These are phyloP conservation scores for Chlorella sp. DNA, from an alignment of 139 green algal species.

Conservation along the genomic window DNA sequence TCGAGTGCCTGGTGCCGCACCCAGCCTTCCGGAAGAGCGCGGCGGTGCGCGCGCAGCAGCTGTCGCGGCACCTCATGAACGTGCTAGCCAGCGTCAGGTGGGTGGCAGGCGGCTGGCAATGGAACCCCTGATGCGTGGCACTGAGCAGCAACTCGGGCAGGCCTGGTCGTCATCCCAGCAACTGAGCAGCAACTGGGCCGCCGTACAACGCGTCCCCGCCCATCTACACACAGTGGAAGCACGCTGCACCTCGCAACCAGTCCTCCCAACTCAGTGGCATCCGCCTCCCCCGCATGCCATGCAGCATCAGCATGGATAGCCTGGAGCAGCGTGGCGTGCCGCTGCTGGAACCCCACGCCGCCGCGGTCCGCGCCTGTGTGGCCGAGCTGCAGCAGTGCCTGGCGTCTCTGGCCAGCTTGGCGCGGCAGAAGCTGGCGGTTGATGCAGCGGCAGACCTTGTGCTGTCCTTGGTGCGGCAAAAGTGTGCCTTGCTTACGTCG, in stretches of 20 bases:
- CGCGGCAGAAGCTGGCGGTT: not conserved
- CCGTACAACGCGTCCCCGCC: too few relatives aligned
- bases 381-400: constrained; percentile 7
- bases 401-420: not conserved
- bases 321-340: not conserved
- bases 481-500: too few relatives aligned
- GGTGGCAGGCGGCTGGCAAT: too few relatives aligned
- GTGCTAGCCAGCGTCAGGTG: not conserved
- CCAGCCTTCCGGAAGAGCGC: not conserved
- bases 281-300: not conserved
- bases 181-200: too few relatives aligned
- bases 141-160: too few relatives aligned
- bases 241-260: too few relatives aligned
- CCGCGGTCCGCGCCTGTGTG: not conserved
- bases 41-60: not conserved
- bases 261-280: too few relatives aligned
- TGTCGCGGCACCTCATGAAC: not conserved
- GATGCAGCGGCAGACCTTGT: not conserved
- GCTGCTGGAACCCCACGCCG: not conserved
- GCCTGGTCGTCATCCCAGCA: too few relatives aligned
- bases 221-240: too few relatives aligned
- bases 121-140: too few relatives aligned
- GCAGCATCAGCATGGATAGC: not conserved
- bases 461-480: not conserved
- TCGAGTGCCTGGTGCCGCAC: not conserved